Evolutionary conservation across 257 asterid genomes (phyloP).

Genomic region (Nicotiana paniculata): DNA sequence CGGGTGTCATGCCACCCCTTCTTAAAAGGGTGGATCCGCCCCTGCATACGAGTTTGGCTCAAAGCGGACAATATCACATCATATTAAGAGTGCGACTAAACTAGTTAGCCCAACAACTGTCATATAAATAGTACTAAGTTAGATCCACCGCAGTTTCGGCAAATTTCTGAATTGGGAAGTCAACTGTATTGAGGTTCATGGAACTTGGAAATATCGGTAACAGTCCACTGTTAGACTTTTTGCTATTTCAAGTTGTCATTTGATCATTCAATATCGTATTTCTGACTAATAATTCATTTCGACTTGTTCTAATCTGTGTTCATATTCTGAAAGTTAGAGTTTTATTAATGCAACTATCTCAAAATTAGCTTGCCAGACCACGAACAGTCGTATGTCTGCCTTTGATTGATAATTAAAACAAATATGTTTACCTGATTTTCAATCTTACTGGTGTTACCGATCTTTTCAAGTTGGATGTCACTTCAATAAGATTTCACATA

Average conservation of each 20-base stretch:
- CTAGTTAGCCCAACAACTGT: no score
- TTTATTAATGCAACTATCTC: background rate
- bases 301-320: background rate
- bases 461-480: background rate
- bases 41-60: accelerated
- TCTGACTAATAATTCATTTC: background rate
- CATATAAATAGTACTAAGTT: background rate
- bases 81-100: no score
- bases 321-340: background rate
- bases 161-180: background rate
- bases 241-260: background rate
- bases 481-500: background rate
- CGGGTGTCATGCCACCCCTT: no score
- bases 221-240: background rate
- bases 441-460: background rate
- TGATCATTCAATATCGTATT: background rate
- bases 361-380: background rate
- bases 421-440: background rate
- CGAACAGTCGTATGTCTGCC: background rate
- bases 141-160: background rate
- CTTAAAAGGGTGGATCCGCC: no score
- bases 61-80: no score
- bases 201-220: background rate
- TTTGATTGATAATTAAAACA: background rate
- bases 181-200: background rate